Conservation (phyloP, 1,284 basidiomycete species). For the Mycosarcoma maydis region DNA sequence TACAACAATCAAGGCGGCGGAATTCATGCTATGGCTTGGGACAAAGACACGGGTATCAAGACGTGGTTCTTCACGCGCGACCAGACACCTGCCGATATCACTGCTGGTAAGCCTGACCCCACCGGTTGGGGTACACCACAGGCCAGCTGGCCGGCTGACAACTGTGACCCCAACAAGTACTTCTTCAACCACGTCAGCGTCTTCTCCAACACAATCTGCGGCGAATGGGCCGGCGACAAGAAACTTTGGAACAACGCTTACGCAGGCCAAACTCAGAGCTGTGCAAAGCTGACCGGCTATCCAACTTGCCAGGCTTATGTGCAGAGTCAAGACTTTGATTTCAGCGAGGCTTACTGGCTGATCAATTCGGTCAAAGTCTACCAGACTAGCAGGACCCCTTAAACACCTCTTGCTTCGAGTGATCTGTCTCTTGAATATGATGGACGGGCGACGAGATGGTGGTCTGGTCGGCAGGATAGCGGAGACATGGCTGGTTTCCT, state of each 20-base stretch:
- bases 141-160: conserved; percentile 70
- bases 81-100: conserved; percentile 69
- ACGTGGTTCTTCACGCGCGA: conserved; percentile 73
- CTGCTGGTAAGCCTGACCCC: conserved; percentile 65
- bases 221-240: conserved; percentile 43
- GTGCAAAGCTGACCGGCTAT: conserved; percentile 42
- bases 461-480: conserved; percentile 16
- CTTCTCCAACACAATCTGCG: conserved; percentile 53
- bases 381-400: conserved; percentile 31
- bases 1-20: conserved; percentile 76
- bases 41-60: conserved; percentile 68
- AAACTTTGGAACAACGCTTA: conserved; percentile 38
- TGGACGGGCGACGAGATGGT: not conserved
- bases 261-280: conserved; percentile 39
- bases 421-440: not conserved
- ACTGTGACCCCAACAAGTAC: conserved; percentile 71
- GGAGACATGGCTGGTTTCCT: conserved; percentile 1
- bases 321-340: conserved; percentile 29
- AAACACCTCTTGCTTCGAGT: not conserved
- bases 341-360: conserved; percentile 49
- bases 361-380: conserved; percentile 54
- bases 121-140: conserved; percentile 70
- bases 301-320: conserved; percentile 39
- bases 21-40: conserved; percentile 61
- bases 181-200: conserved; percentile 52